Percentiles rank a stretch among this genome's conserved stretches.
phyloP scores from a whole-genome alignment of 176 grass and related monocot species.

The Olyra latifolia region DNA sequence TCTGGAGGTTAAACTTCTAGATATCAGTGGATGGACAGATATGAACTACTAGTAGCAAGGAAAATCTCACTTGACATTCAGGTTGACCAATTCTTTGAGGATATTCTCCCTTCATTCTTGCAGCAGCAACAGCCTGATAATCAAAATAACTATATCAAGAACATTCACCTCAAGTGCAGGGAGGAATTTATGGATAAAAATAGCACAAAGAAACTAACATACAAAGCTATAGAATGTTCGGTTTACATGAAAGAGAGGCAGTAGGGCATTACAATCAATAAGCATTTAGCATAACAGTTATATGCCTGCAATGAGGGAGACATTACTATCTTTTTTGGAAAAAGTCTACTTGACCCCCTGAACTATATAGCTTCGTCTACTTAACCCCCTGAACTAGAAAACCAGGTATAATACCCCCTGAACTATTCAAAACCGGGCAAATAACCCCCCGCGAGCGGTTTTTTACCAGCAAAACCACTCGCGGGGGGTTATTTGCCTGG shows the following conservation, averaged over 20 bases:
- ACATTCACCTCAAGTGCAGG: slow-evolving; percentile 18
- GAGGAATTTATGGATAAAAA: slow-evolving; percentile 19
- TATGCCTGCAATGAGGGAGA: background rate
- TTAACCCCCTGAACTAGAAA: too few relatives aligned
- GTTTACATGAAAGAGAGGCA: background rate
- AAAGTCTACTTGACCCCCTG: too few relatives aligned
- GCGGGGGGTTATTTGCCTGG: too few relatives aligned
- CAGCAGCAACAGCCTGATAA: slow-evolving; percentile 76
- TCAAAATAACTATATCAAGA: slow-evolving; percentile 37
- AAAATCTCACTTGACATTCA: slow-evolving; percentile 77
- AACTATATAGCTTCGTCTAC: too few relatives aligned
- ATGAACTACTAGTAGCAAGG: background rate
- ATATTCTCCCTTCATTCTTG: slow-evolving; percentile 86
- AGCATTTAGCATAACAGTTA: background rate
- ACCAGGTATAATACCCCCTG: too few relatives aligned
- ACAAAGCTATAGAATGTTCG: background rate
- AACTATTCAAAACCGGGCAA: too few relatives aligned
- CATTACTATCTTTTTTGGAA: background rate
- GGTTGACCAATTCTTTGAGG: slow-evolving; percentile 79
- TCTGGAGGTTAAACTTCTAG: background rate
- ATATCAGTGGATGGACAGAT: background rate
- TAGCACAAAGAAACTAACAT: slow-evolving; percentile 15
- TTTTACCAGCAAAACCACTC: too few relatives aligned
- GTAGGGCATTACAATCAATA: background rate
- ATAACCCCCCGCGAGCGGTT: too few relatives aligned